phyloP scores from a whole-genome alignment of 2,329 filamentous ascomycete species.

The Cladobotryum mycophilum region DNA sequence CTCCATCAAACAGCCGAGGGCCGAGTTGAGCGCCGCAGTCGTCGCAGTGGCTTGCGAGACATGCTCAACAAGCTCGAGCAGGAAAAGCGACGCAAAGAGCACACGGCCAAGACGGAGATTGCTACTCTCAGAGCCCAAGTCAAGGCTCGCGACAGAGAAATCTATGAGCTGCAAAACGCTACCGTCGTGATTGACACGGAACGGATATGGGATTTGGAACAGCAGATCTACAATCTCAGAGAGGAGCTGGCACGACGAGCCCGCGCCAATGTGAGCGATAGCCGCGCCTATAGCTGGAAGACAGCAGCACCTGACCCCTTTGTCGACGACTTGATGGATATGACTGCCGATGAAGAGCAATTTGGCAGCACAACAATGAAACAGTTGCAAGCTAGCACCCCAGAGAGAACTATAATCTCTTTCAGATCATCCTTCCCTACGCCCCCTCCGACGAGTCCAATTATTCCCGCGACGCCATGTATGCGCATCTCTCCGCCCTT shows the following conservation, averaged over 20 bases:
- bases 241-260: slow-evolving; percentile 25
- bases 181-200: slow-evolving; percentile 44
- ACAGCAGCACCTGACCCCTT: slow-evolving; percentile 43
- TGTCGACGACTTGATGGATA: slow-evolving; percentile 35
- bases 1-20: slow-evolving; percentile 52
- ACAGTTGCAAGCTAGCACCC: slow-evolving; percentile 47
- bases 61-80: slow-evolving; percentile 49
- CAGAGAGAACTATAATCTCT: slow-evolving; percentile 24
- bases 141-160: slow-evolving; percentile 45
- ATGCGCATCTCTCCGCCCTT: slow-evolving; percentile 18
- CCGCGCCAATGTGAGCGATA: slow-evolving; percentile 16
- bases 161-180: slow-evolving; percentile 45
- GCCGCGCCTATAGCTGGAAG: slow-evolving; percentile 43
- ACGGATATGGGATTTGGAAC: slow-evolving; percentile 36
- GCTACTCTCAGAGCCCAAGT: slow-evolving; percentile 43
- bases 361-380: slow-evolving; percentile 48
- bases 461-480: slow-evolving; percentile 32
- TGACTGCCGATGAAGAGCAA: slow-evolving; percentile 29
- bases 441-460: slow-evolving; percentile 49
- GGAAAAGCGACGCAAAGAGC: slow-evolving; percentile 37
- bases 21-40: slow-evolving; percentile 50
- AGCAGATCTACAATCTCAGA: slow-evolving; percentile 32
- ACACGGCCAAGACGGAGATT: slow-evolving; percentile 40
- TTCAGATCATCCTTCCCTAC: slow-evolving; percentile 45
- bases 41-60: slow-evolving; percentile 51